Evolutionary conservation across 495 filamentous ascomycete genomes (phyloP).

Genomic region (Aspergillus heteromorphus): DNA sequence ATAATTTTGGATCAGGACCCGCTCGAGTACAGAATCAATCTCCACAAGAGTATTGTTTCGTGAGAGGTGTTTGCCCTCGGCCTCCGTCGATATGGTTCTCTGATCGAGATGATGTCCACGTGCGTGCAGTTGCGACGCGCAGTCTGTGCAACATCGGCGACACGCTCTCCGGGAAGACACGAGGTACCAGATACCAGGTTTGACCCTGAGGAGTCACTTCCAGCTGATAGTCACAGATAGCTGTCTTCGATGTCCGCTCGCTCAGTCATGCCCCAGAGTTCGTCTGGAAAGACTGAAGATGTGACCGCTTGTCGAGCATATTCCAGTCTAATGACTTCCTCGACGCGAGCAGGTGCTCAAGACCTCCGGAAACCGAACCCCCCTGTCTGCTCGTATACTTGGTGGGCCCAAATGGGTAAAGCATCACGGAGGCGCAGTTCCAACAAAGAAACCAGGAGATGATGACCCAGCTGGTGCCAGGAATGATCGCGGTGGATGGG

Average conservation of each 20-base stretch:
- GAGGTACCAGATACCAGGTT: neutral
- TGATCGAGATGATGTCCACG: neutral
- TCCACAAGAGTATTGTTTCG: neutral
- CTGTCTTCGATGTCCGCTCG: neutral
- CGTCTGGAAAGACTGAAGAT: neutral
- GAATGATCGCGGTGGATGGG: no score
- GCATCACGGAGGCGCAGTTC: neutral
- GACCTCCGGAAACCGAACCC: neutral
- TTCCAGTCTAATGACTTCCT: neutral
- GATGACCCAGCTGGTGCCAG: no score
- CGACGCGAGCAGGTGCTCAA: neutral
- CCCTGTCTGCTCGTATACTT: neutral
- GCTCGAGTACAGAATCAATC: neutral
- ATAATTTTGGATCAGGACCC: neutral
- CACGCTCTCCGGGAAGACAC: neutral
- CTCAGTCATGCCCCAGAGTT: neutral
- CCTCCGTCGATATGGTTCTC: neutral
- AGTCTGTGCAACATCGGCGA: neutral
- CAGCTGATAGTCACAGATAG: neutral
- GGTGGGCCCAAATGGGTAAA: neutral
- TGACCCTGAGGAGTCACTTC: neutral
- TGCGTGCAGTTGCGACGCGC: neutral
- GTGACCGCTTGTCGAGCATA: neutral
- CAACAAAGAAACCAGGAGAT: no score
- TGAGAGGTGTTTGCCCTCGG: neutral